Evolutionary conservation across 257 asterid genomes (phyloP), one percentile per base, ranked within the genome.

Genomic region (Nicotiana paniculata): DNA sequence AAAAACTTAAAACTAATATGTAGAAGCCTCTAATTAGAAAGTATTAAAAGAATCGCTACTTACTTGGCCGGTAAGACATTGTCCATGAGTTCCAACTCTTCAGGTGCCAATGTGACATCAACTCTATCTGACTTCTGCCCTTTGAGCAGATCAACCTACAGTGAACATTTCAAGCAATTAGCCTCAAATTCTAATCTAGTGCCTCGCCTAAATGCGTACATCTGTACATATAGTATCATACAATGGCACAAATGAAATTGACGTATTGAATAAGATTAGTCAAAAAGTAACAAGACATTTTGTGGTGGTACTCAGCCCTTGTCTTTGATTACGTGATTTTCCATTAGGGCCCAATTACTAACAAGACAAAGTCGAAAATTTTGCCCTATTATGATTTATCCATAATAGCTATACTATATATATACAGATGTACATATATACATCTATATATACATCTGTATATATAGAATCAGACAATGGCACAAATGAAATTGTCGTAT

Each of bases 21-120:
- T 51, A 28, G 75, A 30, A 62, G 17, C 46, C 33, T 79, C 63
- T 51, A 48, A 64, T 79, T 16, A 79, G 11, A 62, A 43, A 62
- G 21, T 26, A 64, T 62, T 62, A 61, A 24, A 55, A 79, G 21
- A 75, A 32, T 17, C 59, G 5, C 16, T 77, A 87, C 90, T 85
- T 75, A 94, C 98, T 93, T 96, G 89, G 98, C 97, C 10, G 97
- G 97, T 75, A 96, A 89, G 82, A 96, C 99, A 86, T 96, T 94
- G 82, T 96, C 99, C 97, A 94, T 90, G 70, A 78, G 84, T 46
- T 96, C 99, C 91, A 96, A 82, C 83, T 96, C 99, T 80, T 96
- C 98, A 0, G 99, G 98, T 39, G 97, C 98, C 58, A 96, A 85
- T 16, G 99, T 96, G 82, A 94, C 95, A 67, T 94, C 98, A 82